Percentiles rank a stretch among this genome's conserved stretches.
These are phyloP conservation scores for Penicillium sp. DNA, from an alignment of 2,329 filamentous ascomycete species.

Conservation along the genomic window DNA sequence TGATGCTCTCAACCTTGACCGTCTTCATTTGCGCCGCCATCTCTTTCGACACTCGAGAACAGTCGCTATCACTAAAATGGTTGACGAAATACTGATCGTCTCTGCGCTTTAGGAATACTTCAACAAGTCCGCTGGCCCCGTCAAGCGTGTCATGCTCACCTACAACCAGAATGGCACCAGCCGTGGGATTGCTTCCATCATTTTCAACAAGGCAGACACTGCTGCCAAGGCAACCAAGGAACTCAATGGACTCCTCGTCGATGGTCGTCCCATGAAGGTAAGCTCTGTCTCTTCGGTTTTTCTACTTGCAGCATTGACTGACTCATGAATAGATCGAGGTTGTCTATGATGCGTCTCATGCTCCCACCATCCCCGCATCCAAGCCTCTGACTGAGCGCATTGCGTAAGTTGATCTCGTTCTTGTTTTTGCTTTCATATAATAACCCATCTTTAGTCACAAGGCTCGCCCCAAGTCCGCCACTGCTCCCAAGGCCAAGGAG, in stretches of 20 bases:
- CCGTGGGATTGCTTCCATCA: conserved; percentile 87
- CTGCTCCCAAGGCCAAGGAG: conserved; percentile 64
- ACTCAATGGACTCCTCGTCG: conserved; percentile 85
- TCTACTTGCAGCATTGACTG: conserved; percentile 16
- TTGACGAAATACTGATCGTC: conserved; percentile 46
- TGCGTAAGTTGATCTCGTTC: conserved; percentile 52
- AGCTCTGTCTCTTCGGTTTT: conserved; percentile 19
- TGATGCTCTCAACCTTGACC: conserved; percentile 47
- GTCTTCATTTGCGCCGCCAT: conserved; percentile 28
- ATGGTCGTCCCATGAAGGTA: conserved; percentile 88
- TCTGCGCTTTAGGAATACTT: conserved; percentile 86
- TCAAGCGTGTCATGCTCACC: conserved; percentile 86
- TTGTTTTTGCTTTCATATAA: conserved; percentile 5
- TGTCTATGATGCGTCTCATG: conserved; percentile 73
- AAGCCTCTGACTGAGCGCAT: conserved; percentile 82
- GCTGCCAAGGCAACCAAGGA: conserved; percentile 80
- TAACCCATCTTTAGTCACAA: conserved; percentile 54
- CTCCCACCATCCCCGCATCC: conserved; percentile 66
- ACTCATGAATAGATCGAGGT: conserved; percentile 71
- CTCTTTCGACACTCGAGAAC: conserved; percentile 25
- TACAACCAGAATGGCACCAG: conserved; percentile 92
- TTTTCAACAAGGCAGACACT: conserved; percentile 76
- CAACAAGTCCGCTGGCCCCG: conserved; percentile 76
- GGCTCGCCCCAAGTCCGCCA: conserved; percentile 78
- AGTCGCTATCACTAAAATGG: conserved; percentile 24